Base-by-base conservation (phyloP, 1,139 yeast species). In the Nakaseomyces uthaithaninus region DNA sequence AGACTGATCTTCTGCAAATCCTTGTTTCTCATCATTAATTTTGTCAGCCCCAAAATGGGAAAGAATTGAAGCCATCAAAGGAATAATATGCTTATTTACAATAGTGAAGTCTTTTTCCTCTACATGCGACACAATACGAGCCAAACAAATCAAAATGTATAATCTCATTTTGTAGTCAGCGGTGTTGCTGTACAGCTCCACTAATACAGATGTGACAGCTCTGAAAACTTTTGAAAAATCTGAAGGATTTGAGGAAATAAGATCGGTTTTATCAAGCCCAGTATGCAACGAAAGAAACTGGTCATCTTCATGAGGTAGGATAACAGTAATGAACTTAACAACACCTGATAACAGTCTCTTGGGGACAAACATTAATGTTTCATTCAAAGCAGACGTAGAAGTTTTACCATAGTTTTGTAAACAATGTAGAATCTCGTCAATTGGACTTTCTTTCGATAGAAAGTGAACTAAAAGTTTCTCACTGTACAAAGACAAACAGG, bases 361-460 rank as follows among this genome's bases (percentile, higher is more conserved):
- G 1, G 93, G 89, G 3, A 79, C 75, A 40, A 80, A 77, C 76
- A 86, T 81, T 33, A 87, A 63, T 0, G 85, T 75, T 52, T 84
- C 94, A 33, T 50, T 51, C 35, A 57, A 36, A 3, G 50, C 41
- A 1, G 59, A 42, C 9, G 40, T 36, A 1, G 46, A 17, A 14
- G 38, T 34, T 38, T 54, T 57, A 22, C 49, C 44, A 38, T 49
- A 55, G 14, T 45, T 41, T 12, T 49, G 42, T 23, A 59, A 41
- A 16, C 58, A 54, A 15, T 45, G 39, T 15, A 37, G 36, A 2
- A 58, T 31, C 38, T 47, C 39, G 3, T 42, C 40, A 6, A 47
- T 15, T 3, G 56, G 26, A 12, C 56, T 52, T 22, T 44, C 38
- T 3, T 44, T 42, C 11, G 45, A 47, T 3, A 51, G 40, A 14